phyloP scores from a whole-genome alignment of 2,329 filamentous ascomycete genomes.

The Aspergillus sp. region DNA sequence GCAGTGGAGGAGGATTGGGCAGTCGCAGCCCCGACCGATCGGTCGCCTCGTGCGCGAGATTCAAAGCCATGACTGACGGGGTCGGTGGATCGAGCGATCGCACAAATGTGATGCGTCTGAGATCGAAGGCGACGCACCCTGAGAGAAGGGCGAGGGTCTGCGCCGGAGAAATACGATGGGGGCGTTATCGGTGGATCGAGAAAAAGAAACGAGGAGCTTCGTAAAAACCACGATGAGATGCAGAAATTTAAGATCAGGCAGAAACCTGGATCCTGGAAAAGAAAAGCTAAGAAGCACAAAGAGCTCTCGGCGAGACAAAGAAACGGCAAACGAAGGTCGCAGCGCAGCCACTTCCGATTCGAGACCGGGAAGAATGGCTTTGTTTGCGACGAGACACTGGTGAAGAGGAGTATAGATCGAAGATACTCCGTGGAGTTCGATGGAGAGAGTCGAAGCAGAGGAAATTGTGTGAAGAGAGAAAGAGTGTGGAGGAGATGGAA shows the following conservation, averaged over 20 bases:
- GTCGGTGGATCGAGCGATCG: background rate
- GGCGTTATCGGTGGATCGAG: background rate
- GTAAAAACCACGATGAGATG: background rate
- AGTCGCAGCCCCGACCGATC: conserved; percentile 36
- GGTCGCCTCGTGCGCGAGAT: conserved; percentile 30
- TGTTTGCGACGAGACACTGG: conserved; percentile 10
- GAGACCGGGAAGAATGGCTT: conserved; percentile 12
- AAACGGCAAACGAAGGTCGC: background rate
- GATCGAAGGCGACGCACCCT: conserved; percentile 2
- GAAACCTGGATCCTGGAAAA: background rate
- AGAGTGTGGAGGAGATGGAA: background rate
- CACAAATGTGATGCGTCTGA: background rate
- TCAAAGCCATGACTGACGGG: conserved; percentile 32
- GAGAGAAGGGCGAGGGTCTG: conserved; percentile 8
- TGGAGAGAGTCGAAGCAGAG: background rate
- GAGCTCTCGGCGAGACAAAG: conserved; percentile 5
- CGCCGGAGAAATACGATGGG: conserved; percentile 1
- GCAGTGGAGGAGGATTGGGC: conserved; percentile 46
- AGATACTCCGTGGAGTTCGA: background rate
- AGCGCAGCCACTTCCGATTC: conserved; percentile 7
- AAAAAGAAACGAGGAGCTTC: no score
- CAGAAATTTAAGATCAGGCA: conserved; percentile 1
- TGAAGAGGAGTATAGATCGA: background rate
- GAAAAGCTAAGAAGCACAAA: conserved; percentile 1
- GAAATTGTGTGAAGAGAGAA: background rate